Base-by-base conservation (phyloP, 352 stramenopile species). In the Pythium vanterpoolii region DNA sequence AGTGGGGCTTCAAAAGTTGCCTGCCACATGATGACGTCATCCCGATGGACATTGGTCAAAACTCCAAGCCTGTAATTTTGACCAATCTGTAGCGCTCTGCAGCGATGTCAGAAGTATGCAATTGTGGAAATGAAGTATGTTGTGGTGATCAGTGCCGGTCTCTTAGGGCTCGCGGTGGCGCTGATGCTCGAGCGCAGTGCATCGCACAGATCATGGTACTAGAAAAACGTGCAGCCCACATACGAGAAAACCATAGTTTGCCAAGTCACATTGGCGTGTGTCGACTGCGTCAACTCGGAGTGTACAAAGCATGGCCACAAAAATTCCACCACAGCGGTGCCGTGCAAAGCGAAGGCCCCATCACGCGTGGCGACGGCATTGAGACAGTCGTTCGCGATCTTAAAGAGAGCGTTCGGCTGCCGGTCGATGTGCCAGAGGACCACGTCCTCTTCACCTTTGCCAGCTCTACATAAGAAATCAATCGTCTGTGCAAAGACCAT, bases 101-200 rank as follows among this genome's bases (percentile, higher is more conserved):
- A 5, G 4, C 48, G 44, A 26, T 43, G 42, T 11, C 18, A 7
- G 24, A 2, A 11, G 49, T 28, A 26, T 58, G 31, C 56, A 68
- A 27, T 47, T 8, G n/a, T 11, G 14, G 56, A 34, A 38, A 65
- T 62, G 51, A 33, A 26, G 36, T 30, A 54, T 10, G 64, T 26
- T 10, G 59, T 72, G 31, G 64, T 72, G 53, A 58, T 72, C 64
- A 59, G 64, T 48, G 64, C 53, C 2, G 64, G 64, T 19, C 64
- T 72, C 16, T 56, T 53, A 26, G 58, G 64, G 11, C 64, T 72
- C 4, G 64, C 59, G n/a, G 58, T 54, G 21, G 64, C 64, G 40
- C 42, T 72, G 28, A 56, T 56, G 59, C 59, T 72, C n/a, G 31
- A 58, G 30, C 53, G 50, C n/a, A 50, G 42, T 14, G 64, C 8